A percentile compares a stretch with the other conserved stretches of the same genome.
Conservation (phyloP, 2,329 filamentous ascomycete genomes). For the Cladosporium sp. region DNA sequence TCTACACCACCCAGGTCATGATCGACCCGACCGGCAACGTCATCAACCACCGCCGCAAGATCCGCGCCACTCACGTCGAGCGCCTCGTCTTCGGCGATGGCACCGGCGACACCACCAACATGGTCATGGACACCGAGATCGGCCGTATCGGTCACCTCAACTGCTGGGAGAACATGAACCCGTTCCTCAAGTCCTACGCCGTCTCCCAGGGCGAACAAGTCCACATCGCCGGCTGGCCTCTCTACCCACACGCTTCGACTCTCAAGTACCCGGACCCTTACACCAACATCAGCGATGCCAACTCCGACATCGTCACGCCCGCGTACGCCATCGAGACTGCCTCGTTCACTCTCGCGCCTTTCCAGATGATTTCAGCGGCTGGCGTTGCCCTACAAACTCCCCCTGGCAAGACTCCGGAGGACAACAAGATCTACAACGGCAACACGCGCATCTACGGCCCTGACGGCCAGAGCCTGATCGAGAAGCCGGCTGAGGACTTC, state of each 20-base stretch:
- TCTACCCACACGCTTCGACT: slow-evolving; percentile 46
- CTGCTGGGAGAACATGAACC: slow-evolving; percentile 47
- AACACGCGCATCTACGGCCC: slow-evolving; percentile 53
- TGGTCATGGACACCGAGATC: slow-evolving; percentile 39
- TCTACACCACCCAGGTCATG: slow-evolving; percentile 53
- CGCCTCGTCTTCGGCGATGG: slow-evolving; percentile 26
- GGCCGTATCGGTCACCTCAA: slow-evolving; percentile 21
- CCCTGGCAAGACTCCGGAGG: slow-evolving; percentile 39
- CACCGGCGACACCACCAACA: slow-evolving; percentile 41
- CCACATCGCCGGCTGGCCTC: slow-evolving; percentile 40
- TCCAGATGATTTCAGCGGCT: slow-evolving; percentile 50
- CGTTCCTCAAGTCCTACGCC: slow-evolving; percentile 45
- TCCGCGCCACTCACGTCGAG: slow-evolving; percentile 29
- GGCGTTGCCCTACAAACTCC: slow-evolving; percentile 52
- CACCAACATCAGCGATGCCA: slow-evolving; percentile 51
- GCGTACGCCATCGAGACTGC: slow-evolving; percentile 56
- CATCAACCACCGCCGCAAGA: slow-evolving; percentile 53
- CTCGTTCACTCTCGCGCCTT: slow-evolving; percentile 52
- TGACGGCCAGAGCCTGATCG: slow-evolving; percentile 46
- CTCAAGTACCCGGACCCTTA: slow-evolving; percentile 50
- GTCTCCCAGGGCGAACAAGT: slow-evolving; percentile 36
- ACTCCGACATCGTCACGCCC: slow-evolving; percentile 50
- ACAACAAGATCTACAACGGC: slow-evolving; percentile 50
- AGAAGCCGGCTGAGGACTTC: slow-evolving; percentile 50
- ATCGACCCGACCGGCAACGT: slow-evolving; percentile 42